Evolutionary conservation across 2,329 filamentous ascomycete genomes (phyloP).

Genomic region (Aspergillus sp.): DNA sequence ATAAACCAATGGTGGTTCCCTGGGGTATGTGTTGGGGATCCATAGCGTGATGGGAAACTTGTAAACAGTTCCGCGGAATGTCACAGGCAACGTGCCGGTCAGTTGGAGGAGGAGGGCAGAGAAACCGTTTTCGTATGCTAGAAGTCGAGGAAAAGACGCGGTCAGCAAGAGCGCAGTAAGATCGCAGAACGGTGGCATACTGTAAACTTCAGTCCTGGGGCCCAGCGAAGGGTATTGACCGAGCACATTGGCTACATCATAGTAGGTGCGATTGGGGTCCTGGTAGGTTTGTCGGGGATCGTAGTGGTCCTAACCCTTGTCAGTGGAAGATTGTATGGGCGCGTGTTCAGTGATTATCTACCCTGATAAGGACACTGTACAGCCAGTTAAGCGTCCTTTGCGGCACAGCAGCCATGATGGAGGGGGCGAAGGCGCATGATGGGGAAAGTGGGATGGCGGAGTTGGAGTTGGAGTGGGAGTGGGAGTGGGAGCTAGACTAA

Average conservation of each 20-base stretch:
- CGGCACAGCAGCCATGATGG: conserved; percentile 66
- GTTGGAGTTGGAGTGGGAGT: conserved; percentile 10
- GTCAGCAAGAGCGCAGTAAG: neutral
- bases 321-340: conserved; percentile 13
- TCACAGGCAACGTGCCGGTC: conserved; percentile 84
- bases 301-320: conserved; percentile 34
- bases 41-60: conserved; percentile 90
- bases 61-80: conserved; percentile 85
- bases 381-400: conserved; percentile 94
- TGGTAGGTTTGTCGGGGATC: conserved; percentile 74
- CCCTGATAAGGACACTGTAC: conserved; percentile 82
- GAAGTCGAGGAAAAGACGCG: conserved; percentile 6
- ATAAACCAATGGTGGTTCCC: conserved; percentile 81
- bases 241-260: conserved; percentile 81
- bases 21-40: conserved; percentile 88
- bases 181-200: conserved; percentile 54
- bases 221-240: conserved; percentile 76
- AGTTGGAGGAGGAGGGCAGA: conserved; percentile 86
- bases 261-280: conserved; percentile 89
- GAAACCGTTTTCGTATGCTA: conserved; percentile 84
- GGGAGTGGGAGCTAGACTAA: neutral
- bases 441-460: conserved; percentile 11
- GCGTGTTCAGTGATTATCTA: conserved; percentile 37
- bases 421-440: conserved; percentile 4
- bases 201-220: conserved; percentile 92